A percentile compares a stretch with the other conserved stretches of the same genome.
Conservation (phyloP, 1,284 basidiomycete species). For the Naganishia sp. region DNA sequence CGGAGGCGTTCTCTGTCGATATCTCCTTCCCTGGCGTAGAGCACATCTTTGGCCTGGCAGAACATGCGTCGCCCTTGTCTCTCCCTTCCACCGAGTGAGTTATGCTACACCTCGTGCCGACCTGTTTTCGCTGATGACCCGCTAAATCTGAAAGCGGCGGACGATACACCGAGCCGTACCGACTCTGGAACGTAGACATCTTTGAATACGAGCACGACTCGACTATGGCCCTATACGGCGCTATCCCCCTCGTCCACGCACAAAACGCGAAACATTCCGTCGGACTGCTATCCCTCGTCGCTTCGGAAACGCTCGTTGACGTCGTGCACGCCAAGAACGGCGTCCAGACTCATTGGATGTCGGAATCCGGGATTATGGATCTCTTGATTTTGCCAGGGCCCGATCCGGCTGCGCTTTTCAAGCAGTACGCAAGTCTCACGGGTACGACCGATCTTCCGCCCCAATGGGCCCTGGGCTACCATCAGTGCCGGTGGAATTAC, state of each 20-base stretch:
- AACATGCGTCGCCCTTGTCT: conserved; percentile 88
- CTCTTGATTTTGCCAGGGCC: conserved; percentile 91
- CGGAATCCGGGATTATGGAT: conserved; percentile 94
- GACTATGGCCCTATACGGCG: conserved; percentile 87
- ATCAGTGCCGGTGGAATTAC: conserved; percentile 99
- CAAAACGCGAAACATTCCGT: conserved; percentile 79
- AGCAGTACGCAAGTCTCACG: conserved; percentile 80
- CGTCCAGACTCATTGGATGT: conserved; percentile 91
- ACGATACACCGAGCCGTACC: conserved; percentile 84
- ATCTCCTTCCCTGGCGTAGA: conserved; percentile 88
- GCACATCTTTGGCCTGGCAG: conserved; percentile 92
- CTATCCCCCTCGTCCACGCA: conserved; percentile 90
- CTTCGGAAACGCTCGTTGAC: conserved; percentile 95
- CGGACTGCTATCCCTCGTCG: conserved; percentile 86
- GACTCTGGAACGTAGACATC: conserved; percentile 93
- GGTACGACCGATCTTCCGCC: conserved; percentile 85
- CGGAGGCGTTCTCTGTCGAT: conserved; percentile 89
- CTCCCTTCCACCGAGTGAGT: conserved; percentile 78
- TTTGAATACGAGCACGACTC: conserved; percentile 95
- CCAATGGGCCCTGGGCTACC: conserved; percentile 88
- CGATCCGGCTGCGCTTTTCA: conserved; percentile 74
- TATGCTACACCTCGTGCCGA: not conserved
- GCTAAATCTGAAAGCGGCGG: conserved; percentile 52
- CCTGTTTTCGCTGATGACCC: not conserved
- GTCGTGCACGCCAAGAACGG: conserved; percentile 63